phyloP scores from a whole-genome alignment of 345 rosid genomes.

The Eucalyptus erythrocorys region DNA sequence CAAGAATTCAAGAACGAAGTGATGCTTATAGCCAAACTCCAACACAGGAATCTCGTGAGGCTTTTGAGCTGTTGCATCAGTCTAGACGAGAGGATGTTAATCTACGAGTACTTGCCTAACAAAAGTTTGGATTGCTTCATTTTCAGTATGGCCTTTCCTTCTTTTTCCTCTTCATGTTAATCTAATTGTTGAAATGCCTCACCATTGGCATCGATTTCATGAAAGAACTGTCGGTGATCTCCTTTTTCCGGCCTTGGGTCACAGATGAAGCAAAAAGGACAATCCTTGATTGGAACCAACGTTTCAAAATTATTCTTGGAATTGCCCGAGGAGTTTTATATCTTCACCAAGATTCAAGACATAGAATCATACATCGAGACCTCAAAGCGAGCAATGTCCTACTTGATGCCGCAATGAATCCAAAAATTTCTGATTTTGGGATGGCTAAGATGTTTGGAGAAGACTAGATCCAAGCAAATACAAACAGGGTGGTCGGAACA shows the following conservation, averaged over 20 bases:
- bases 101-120: not conserved
- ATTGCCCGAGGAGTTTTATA: not conserved
- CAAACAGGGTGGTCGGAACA: not conserved
- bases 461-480: not conserved
- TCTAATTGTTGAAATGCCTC: too few species aligned
- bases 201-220: too few species aligned
- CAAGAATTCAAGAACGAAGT: not conserved
- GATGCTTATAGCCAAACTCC: not conserved
- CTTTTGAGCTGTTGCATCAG: not conserved
- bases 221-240: rapidly evolving
- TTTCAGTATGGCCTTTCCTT: not conserved
- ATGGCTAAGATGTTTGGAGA: not conserved
- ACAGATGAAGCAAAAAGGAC: not conserved
- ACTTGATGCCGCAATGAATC: not conserved
- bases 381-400: not conserved
- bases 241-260: rapidly evolving
- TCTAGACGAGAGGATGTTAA: not conserved
- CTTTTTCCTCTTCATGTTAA: not conserved
- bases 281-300: not conserved
- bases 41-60: not conserved
- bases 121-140: not conserved
- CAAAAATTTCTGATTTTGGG: not conserved
- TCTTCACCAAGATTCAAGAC: not conserved
- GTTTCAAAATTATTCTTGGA: not conserved
- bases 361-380: not conserved